Base-by-base conservation (phyloP, 352 stramenopile species). In the Pilasporangium apinafurcum region DNA sequence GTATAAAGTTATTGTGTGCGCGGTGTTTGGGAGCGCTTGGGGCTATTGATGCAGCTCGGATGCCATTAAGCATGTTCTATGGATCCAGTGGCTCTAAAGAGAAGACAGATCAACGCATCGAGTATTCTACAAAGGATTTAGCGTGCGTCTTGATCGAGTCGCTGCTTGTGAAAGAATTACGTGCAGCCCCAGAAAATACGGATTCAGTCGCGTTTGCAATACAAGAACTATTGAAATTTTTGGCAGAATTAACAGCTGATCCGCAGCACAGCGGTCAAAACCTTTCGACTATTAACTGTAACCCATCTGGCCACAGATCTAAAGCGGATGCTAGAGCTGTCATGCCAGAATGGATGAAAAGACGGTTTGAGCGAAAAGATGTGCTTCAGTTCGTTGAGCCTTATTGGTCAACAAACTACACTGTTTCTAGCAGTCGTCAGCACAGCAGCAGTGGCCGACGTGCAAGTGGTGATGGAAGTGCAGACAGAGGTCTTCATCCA, bases 381-480 rank as follows among this genome's bases (percentile, higher is more conserved):
- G 73, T 95, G 5, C 53, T 95, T 29, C 77, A 96, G 51, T 86
- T 93, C 45, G 68, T 95, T 7, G 80, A 90, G 35, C 86, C 84
- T 8, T 96, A 95, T 41, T 96, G 83, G 86, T 86, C 77, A 31
- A 92, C 84, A 21, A 83, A 88, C 29, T 96, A 96, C 50, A 55
- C 50, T 2, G 28, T 90, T 9, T 56, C 38, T 33, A 54, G 44
- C 24, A 34, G 49, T 50, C 48, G 45, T 2, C 33, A 34, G 14
- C 43, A 44, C 5, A n/a, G 31, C 16, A 49, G 44, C 13, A 56
- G 46, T 21, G 48, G 54, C 10, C 44, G 40, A 6, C 44, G 46
- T 22, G 48, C 40, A 22, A 48, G 34, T 31, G 52, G 48, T n/a
- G 18, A 36, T 7, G 21, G n/a, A 37, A 57, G 44, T 32, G 40